Percentiles rank a stretch among this genome's conserved stretches.
These are phyloP conservation scores for Anthostomella pinea DNA, from an alignment of 2,329 filamentous ascomycete species.

Conservation along the genomic window DNA sequence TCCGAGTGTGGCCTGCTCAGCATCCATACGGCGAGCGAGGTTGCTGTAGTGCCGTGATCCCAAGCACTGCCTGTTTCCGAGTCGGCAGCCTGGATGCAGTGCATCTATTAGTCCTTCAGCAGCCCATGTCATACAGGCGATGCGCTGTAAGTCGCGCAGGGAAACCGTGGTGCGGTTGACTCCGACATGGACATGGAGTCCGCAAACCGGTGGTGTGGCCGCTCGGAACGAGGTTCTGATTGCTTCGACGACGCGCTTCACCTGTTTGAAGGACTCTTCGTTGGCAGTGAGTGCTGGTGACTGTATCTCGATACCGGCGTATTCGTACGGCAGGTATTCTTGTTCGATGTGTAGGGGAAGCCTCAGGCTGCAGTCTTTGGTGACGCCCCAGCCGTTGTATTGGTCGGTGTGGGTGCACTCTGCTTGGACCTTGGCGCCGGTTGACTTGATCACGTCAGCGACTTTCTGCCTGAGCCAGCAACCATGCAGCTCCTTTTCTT, in stretches of 20 bases:
- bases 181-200: slow-evolving; percentile 7
- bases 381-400: slow-evolving; percentile 4
- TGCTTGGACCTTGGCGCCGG: neutral
- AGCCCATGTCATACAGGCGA: slow-evolving; percentile 1
- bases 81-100: slow-evolving; percentile 4
- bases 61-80: slow-evolving; percentile 2
- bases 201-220: slow-evolving; percentile 3
- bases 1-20: neutral
- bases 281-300: slow-evolving; percentile 3
- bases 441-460: slow-evolving; percentile 1
- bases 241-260: slow-evolving; percentile 2
- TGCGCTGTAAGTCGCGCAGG: slow-evolving; percentile 4
- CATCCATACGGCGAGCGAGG: neutral
- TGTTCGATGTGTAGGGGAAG: neutral
- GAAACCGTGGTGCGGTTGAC: neutral
- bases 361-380: slow-evolving; percentile 1
- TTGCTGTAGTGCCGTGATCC: neutral
- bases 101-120: slow-evolving; percentile 4
- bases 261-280: slow-evolving; percentile 2
- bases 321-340: neutral
- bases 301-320: slow-evolving; percentile 4
- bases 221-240: slow-evolving; percentile 6
- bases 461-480: slow-evolving; percentile 7
- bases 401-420: neutral
- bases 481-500: accelerated